Evolutionary conservation across 2,329 filamentous ascomycete species (phyloP).

Genomic region (Penicillium sp.): DNA sequence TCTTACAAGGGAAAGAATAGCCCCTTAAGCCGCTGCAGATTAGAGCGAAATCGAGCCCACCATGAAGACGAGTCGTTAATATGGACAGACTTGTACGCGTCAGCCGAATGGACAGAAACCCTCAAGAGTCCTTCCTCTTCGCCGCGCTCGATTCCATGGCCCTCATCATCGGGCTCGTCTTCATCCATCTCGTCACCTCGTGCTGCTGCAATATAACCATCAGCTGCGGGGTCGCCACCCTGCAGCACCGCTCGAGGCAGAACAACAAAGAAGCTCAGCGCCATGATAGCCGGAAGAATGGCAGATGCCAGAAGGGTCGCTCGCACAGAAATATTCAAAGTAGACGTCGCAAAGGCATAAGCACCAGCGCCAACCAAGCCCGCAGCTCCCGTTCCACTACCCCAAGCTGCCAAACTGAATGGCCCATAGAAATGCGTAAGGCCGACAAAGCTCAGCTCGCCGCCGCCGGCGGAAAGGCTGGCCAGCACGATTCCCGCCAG

Average conservation of each 20-base stretch:
- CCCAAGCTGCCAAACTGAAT: conserved; percentile 86
- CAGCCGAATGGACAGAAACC: conserved; percentile 17
- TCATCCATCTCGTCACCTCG: conserved; percentile 44
- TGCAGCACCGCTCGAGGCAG: conserved; percentile 69
- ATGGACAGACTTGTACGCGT: conserved; percentile 22
- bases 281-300: conserved; percentile 75
- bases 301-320: conserved; percentile 76
- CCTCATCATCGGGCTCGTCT: conserved; percentile 30
- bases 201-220: conserved; percentile 57
- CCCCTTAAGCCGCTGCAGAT: conserved; percentile 65
- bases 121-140: conserved; percentile 36
- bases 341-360: conserved; percentile 84
- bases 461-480: conserved; percentile 80
- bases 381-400: conserved; percentile 86
- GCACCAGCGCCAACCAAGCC: conserved; percentile 83
- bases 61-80: conserved; percentile 13
- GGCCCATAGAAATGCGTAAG: conserved; percentile 92
- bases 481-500: conserved; percentile 82
- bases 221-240: conserved; percentile 44
- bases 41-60: conserved; percentile 48
- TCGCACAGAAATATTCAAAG: conserved; percentile 71
- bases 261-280: conserved; percentile 80
- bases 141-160: conserved; percentile 17
- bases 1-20: conserved; percentile 72
- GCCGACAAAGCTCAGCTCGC: conserved; percentile 87